Percentiles rank a stretch among this genome's conserved stretches.
phyloP scores from a whole-genome alignment of 257 asterid genomes.

The Lycium ferocissimum region DNA sequence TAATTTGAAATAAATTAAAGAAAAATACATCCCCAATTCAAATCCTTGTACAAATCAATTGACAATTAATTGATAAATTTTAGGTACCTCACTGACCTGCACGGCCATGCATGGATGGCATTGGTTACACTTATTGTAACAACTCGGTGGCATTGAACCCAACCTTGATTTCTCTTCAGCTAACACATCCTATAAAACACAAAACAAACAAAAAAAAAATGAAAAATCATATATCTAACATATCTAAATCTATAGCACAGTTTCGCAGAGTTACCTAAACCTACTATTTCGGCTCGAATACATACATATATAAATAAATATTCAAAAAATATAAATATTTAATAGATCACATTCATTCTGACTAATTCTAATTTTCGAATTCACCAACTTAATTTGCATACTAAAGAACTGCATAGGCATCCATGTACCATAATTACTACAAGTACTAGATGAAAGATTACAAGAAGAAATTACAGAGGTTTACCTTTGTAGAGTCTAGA shows the following conservation, averaged over 20 bases:
- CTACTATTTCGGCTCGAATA: too few species aligned
- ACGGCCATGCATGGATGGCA: conserved; percentile 99
- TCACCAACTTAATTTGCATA: neutral
- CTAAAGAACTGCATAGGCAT: neutral
- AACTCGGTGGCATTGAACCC: conserved; percentile 96
- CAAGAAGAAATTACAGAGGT: neutral
- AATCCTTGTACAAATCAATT: neutral
- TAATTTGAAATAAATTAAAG: neutral
- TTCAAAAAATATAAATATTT: too few species aligned
- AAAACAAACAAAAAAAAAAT: neutral
- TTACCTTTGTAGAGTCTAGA: conserved; percentile 36
- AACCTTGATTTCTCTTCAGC: conserved; percentile 78
- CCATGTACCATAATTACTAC: neutral
- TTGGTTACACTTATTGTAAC: conserved; percentile 90
- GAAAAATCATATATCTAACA: neutral
- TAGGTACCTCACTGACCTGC: conserved; percentile 34
- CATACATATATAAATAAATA: too few species aligned
- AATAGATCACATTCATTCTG: too few species aligned
- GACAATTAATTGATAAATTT: neutral
- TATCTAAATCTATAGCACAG: neutral
- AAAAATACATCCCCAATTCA: neutral
- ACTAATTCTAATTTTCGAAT: neutral
- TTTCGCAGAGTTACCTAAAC: too few species aligned
- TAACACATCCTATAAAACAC: conserved; percentile 52
- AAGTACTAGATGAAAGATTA: neutral